Base-by-base conservation (phyloP, 2,329 filamentous ascomycete genomes). In the Xylariaceae sp. region DNA sequence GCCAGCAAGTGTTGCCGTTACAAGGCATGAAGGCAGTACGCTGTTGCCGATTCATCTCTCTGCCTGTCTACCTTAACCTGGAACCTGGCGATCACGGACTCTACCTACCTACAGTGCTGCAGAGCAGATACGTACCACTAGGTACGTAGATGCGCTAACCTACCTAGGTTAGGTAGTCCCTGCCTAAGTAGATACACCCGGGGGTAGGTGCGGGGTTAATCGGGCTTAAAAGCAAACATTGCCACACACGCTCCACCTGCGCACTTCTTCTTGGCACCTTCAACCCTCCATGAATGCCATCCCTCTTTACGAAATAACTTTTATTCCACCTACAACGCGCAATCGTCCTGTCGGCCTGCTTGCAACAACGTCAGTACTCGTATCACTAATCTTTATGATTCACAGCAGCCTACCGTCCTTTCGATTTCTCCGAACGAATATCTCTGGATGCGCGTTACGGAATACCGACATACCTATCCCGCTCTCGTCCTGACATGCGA, bases 401-500 rank as follows among this genome's bases (percentile, higher is more conserved):
- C 15, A n/a, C 10, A 37, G 13, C 45, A 51, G 13, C 18, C 49
- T 34, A 39, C 17, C 15, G 11, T 23, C 30, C 15, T 11, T 44
- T 30, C 34, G 50, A 41, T 35, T 30, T 35, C n/a, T 52, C 57
- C 35, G 30, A 35, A 6, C 50, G 15, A 57, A 41, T 51, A 34
- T 11, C 11, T 35, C 49, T 8, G 15, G 49, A 13, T 17, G 49
- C 49, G 49, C 49, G 47, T 41, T 23, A 35, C 34, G 39, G 49
- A 30, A 30, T 30, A 30, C 23, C 23, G 23, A 30, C 23, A 30
- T 30, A 30, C 23, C 34, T 47, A 48, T 35, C 45, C 34, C 8
- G n/a, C 47, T 13, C 44, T 41, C 8, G 48, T 52, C 34, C 55
- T 59, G 62, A 55, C 34, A 64, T 64, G 62, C 55, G 62, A 62